These are phyloP conservation scores for Telfairia occidentalis DNA, from an alignment of 331 rosid genomes.

Conservation along the genomic window DNA sequence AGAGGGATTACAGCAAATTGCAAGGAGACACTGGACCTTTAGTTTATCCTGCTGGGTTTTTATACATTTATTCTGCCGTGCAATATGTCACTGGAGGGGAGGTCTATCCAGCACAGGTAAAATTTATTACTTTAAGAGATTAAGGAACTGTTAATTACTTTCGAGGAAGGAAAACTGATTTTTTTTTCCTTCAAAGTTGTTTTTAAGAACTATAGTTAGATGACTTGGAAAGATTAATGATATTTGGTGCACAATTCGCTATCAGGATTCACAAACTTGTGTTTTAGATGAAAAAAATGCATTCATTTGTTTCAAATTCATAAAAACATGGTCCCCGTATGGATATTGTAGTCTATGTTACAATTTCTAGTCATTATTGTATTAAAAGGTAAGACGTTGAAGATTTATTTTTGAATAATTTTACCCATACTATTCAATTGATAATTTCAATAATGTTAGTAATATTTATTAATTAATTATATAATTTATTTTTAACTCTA, in stretches of 20 bases:
- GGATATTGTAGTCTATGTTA: too few species aligned
- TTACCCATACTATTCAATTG: too few species aligned
- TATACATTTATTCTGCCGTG: slow-evolving; percentile 64
- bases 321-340: too few species aligned
- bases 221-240: not conserved
- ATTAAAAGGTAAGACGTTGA: too few species aligned
- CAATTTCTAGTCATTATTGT: too few species aligned
- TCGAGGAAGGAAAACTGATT: not conserved
- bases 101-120: slow-evolving; percentile 76
- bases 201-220: not conserved
- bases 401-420: too few species aligned
- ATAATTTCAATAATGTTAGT: too few species aligned
- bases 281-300: not conserved
- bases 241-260: not conserved
- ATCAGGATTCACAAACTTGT: not conserved
- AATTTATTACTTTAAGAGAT: not conserved
- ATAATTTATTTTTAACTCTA: too few species aligned
- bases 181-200: not conserved
- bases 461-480: too few species aligned
- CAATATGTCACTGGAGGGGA: slow-evolving; percentile 51
- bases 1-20: slow-evolving; percentile 65
- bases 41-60: slow-evolving; percentile 89
- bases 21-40: slow-evolving; percentile 95
- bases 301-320: not conserved
- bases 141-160: not conserved